Conservation (phyloP, 345 rosid species). For the Stellera chamaejasme region DNA sequence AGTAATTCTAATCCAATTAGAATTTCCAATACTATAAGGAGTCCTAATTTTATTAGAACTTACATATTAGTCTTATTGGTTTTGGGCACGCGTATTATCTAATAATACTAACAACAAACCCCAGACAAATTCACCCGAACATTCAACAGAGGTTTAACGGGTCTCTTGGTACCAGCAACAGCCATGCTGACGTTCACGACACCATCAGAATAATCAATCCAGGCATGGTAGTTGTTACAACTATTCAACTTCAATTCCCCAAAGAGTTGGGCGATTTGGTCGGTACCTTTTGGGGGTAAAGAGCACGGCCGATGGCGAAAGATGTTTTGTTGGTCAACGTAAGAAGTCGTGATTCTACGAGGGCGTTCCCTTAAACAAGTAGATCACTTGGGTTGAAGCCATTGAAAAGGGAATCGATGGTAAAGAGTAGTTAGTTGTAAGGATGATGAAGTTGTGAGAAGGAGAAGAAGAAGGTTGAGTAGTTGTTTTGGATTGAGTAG, state of each 20-base stretch:
- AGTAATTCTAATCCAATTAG: no score
- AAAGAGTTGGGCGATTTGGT: conserved; percentile 23
- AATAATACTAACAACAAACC: no score
- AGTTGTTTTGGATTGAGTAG: no score
- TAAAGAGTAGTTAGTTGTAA: background rate
- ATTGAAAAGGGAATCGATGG: conserved; percentile 10
- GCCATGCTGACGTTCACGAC: conserved; percentile 29
- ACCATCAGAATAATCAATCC: conserved; percentile 18
- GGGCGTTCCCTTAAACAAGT: conserved; percentile 22
- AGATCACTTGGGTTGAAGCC: conserved; percentile 22
- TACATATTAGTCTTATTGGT: no score
- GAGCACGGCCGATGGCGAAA: conserved; percentile 30
- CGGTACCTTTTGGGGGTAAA: conserved; percentile 21
- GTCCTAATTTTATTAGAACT: no score
- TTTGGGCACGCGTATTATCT: no score
- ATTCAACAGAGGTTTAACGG: conserved; percentile 18
- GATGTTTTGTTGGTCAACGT: conserved; percentile 35
- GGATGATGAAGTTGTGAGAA: no score
- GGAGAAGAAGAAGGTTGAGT: no score
- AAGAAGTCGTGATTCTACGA: conserved; percentile 26
- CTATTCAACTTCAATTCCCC: conserved; percentile 16
- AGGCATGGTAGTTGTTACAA: conserved; percentile 20
- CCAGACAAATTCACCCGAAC: conserved; percentile 9
- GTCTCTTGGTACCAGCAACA: conserved; percentile 22
- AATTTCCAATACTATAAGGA: no score